Evolutionary conservation across 345 rosid genomes (phyloP), one percentile per base, ranked within the genome.

Genomic region (Acer campestre): DNA sequence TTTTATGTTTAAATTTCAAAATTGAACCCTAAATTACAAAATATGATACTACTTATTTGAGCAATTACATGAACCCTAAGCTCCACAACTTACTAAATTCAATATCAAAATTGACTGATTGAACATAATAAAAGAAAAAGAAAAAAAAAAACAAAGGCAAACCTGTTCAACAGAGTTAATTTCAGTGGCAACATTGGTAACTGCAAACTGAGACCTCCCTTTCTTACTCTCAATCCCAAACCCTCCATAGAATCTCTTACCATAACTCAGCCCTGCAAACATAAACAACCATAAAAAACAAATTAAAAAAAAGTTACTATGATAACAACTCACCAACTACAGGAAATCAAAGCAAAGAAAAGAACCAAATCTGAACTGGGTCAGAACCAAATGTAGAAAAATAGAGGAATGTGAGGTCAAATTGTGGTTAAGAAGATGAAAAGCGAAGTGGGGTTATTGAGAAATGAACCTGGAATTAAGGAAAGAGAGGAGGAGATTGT

Each of bases 161-260:
- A 95, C 99, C 97, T 87, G 87, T 74, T 84, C 91, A 74, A 85
- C 86, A 48, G 98, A 79, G 87, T 88, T 85, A 77, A 93, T 82
- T 3, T 87, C 97, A 13, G 94, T 90, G 9, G 98, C 96, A 16
- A 93, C 98, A 85, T 88, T 92, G 79, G 87, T 75, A 70, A 89
- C 91, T 0, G 90, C 82, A 80, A 86, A 86, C 77, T 79, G 89
- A 27, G 85, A 75, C 88, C 85, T 89, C 78, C 85, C 86, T 68
- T 81, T 91, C 86, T 84, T 89, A 61, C 83, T 77, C 68, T 77
- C 87, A 75, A 88, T 78, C 77, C 85, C 86, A 76, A 84, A 75
- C 53, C 91, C 87, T 75, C 89, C 88, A 66, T 51, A 79, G 11
- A 79, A 70, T 63, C 78, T 89, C 80, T 83, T 88, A 67, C 87